phyloP scores from a whole-genome alignment of 2,329 filamentous ascomycete species.

The Alternaria ethzedia region DNA sequence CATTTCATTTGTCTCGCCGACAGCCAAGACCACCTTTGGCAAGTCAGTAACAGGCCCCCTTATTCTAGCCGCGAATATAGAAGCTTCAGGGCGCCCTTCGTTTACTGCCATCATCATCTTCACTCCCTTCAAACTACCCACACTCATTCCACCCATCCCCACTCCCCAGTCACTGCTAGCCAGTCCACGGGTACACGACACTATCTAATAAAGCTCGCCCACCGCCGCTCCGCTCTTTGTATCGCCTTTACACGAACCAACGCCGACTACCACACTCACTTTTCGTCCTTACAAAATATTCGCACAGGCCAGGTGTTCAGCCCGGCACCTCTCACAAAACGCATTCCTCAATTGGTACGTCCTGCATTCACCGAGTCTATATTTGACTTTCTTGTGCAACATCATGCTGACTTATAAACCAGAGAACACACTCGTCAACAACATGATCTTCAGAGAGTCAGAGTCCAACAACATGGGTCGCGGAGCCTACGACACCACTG shows the following conservation, averaged over 20 bases:
- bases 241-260: slow-evolving; percentile 11
- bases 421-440: slow-evolving; percentile 31
- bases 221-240: slow-evolving; percentile 12
- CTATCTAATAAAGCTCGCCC: slow-evolving; percentile 33
- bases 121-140: slow-evolving; percentile 34
- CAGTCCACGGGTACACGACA: slow-evolving; percentile 38
- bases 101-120: slow-evolving; percentile 26
- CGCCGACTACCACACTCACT: slow-evolving; percentile 30
- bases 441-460: slow-evolving; percentile 53
- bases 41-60: slow-evolving; percentile 40
- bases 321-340: slow-evolving; percentile 26
- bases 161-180: slow-evolving; percentile 34
- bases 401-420: slow-evolving; percentile 41
- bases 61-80: slow-evolving; percentile 39
- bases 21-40: slow-evolving; percentile 41
- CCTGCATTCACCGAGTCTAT: slow-evolving; percentile 11
- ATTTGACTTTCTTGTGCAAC: slow-evolving; percentile 23
- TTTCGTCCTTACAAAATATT: slow-evolving; percentile 11
- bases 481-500: slow-evolving; percentile 58
- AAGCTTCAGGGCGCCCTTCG: slow-evolving; percentile 37
- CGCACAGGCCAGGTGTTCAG: slow-evolving; percentile 30
- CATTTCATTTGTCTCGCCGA: slow-evolving; percentile 50
- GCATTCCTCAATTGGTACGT: slow-evolving; percentile 28
- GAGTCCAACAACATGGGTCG: slow-evolving; percentile 56
- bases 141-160: slow-evolving; percentile 30